Evolutionary conservation across 257 asterid species (phyloP), one percentile per base, ranked within the genome.

Genomic region (Fraxinus pennsylvanica): DNA sequence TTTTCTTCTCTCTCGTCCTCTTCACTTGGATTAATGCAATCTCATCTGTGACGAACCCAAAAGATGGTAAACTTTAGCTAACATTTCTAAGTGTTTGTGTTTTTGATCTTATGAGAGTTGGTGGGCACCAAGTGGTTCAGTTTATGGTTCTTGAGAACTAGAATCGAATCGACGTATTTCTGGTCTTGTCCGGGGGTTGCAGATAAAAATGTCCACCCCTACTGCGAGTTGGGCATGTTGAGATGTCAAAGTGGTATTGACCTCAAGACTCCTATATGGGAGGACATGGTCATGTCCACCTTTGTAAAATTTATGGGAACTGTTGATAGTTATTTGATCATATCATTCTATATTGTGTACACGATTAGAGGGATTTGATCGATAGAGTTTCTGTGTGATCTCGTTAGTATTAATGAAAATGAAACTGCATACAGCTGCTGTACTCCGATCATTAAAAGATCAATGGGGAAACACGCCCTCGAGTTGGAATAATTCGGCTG

Each of bases 391-490:
- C 39, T 36, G 39, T 36, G 6, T 5, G 9, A 36, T 5, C 33
- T 30, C 33, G 33, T 30, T 30, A 30, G 35, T 32, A 32, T 32
- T 32, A 32, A 32, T 32, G 74, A 27, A 80, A 12, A 68, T 27
- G n/a, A 69, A 43, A 54, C 35, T 36, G 47, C 68, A 45, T 88
- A 89, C 89, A 94, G 98, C 86, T 13, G 93, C 94, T 0, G 91
- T 89, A 72, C 97, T 94, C 67, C 86, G 86, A 4, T 94, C 98
- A 10, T 83, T 93, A 71, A 93, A 89, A 85, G 94, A 86, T 71
- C 94, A 90, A 74, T 92, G 97, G 98, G 68, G 83, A 59, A 86
- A 87, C 76, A 86, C 86, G 9, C 98, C 98, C 6, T 94, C 91
- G 4, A 90, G 89, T 75, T 94, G 97, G 98, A 88, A 81, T 21